Base-by-base conservation (phyloP, 257 asterid genomes). In the Solanum sitiens region DNA sequence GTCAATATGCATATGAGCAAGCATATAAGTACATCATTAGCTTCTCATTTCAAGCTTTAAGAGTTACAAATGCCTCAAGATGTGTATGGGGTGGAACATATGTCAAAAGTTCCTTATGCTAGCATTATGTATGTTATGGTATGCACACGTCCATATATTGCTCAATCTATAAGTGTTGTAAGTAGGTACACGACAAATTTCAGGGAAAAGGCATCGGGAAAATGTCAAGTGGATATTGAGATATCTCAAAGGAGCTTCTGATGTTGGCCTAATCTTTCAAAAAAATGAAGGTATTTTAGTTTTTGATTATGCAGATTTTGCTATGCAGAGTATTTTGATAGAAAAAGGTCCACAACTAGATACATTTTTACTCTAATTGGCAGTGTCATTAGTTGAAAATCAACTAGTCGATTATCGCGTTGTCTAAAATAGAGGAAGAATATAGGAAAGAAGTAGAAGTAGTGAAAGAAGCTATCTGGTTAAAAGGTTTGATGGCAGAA, bases 341-440 rank as follows among this genome's bases (percentile, higher is more conserved):
- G 7, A 50, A 56, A 0, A 18, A 18, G n/a, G 65, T 3, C 4
- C 65, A 6, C 11, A 18, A 56, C 0, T 18, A 0, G 65, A 56
- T 56, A 56, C 65, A 56, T 18, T 0, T 18, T 56, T 56, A 56
- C 65, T 18, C 65, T 56, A 4, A 0, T 56, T 56, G 11, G 4
- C 1, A 18, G n/a, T 56, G 65, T 0, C n/a, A 1, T 56, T 56
- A 18, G 65, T 56, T 18, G 11, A 0, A 18, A 56, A 56, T 56
- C 0, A 11, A 56, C n/a, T 7, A 56, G 4, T 56, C 65, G 1
- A 56, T 56, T 18, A 1, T 56, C 2, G 0, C 0, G 2, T 3
- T 56, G n/a, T 56, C n/a, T 2, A 56, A 10, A 56, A 56, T 56
- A 56, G 4, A 56, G n/a, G 0, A 0, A 56, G 2, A 56, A 56